Base-by-base conservation (phyloP, 495 filamentous ascomycete species). In the Filosporella fistucella region DNA sequence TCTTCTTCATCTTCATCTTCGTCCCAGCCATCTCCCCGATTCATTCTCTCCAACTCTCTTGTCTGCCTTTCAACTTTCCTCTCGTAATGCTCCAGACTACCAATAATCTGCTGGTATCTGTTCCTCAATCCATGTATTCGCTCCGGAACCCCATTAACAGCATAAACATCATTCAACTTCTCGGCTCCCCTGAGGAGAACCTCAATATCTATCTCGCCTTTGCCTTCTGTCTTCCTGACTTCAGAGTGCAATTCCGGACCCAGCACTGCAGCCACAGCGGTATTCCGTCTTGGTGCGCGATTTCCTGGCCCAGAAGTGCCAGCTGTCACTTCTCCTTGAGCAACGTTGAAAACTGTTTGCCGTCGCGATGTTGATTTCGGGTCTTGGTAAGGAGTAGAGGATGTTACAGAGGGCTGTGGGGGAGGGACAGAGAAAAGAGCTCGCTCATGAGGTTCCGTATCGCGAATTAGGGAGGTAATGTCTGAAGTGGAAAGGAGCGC, bases 361-460 rank as follows among this genome's bases (percentile, higher is more conserved):
- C 76, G 61, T 11, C 76, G 67, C 28, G 59, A 55, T 6, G 60
- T 60, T 17, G 62, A 53, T 44, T 60, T 65, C 51, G 17, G 56
- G 56, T 47, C 43, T 5, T 34, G 25, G 1, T 66, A 60, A 0
- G 66, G 58, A 43, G 35, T 63, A 54, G 34, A 60, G 46, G 21
- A 57, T 51, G 68, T 56, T 1, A 67, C 49, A 7, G 64, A 56
- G 0, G 77, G 70, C 1, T 75, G 73, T 0, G 87, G 73, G 0
- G 88, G 80, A 5, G 90, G 88, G 8, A 94, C 81, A 28, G 91
- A 90, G 69, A 98, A 98, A 3, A 98, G 78, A 12, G 91, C 94
- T 55, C 91, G 85, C 67, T 98, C 93, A 68, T 98, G 93, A 14
- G 82, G 70, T 67, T 98, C 93, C 24, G 91, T 96, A 65, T 98